Percentiles rank a stretch among this genome's conserved stretches.
These are phyloP conservation scores for Fraxinus dipetala DNA, from an alignment of 305 asterid genomes.

Conservation along the genomic window DNA sequence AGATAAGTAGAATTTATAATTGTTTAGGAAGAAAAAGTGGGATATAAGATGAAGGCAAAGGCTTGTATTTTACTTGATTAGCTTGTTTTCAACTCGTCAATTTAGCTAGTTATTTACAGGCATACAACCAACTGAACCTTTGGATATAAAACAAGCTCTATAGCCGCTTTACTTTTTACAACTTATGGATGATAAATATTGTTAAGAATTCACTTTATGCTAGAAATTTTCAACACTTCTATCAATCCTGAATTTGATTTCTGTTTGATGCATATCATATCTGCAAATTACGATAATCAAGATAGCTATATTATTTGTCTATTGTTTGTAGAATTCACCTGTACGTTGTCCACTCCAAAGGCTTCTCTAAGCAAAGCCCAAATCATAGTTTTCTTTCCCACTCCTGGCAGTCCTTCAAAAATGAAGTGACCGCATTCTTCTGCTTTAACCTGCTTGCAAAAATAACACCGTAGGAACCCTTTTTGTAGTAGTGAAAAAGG, in stretches of 20 bases:
- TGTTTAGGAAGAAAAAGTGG: background rate
- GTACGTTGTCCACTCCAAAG: constrained; percentile 53
- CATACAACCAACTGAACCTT: background rate
- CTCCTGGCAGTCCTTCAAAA: constrained; percentile 77
- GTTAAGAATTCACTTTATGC: background rate
- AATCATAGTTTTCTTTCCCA: constrained; percentile 89
- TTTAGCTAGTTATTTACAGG: background rate
- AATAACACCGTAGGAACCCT: background rate
- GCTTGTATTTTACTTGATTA: background rate
- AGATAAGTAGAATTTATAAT: background rate
- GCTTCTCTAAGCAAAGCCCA: constrained; percentile 72
- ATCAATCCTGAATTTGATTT: background rate
- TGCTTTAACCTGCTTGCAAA: constrained; percentile 26
- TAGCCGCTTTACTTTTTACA: background rate
- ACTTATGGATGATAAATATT: background rate
- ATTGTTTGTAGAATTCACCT: constrained; percentile 39
- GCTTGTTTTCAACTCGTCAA: background rate
- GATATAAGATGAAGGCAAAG: background rate
- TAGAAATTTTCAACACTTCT: background rate
- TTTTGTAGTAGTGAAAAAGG: background rate
- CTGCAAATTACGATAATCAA: constrained; percentile 9
- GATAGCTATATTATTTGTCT: constrained; percentile 7
- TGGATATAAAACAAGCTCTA: background rate
- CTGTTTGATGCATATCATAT: background rate
- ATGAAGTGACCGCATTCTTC: constrained; percentile 52